Percentiles rank a stretch among this genome's conserved stretches.
phyloP scores from a whole-genome alignment of 305 asterid genomes.

The Stenogyne calaminthoides region DNA sequence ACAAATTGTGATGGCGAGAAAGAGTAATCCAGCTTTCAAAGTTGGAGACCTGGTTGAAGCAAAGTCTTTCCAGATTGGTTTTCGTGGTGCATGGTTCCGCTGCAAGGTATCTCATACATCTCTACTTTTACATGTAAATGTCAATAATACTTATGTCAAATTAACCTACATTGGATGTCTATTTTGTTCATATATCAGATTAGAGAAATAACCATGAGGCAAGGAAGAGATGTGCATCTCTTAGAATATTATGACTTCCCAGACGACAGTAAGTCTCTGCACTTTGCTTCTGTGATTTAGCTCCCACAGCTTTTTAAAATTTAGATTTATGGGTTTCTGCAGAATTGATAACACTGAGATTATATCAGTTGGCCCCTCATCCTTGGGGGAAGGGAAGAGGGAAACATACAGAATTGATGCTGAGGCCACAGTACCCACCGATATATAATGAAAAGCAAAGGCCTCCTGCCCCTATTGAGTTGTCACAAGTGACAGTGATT shows the following conservation, averaged over 20 bases:
- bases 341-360: constrained; percentile 50
- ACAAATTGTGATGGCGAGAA: constrained; percentile 34
- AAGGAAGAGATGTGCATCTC: constrained; percentile 22
- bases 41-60: constrained; percentile 58
- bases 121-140: not conserved
- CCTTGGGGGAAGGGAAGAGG: constrained; percentile 27
- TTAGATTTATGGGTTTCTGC: constrained; percentile 35
- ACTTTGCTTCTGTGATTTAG: not conserved
- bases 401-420: constrained; percentile 45
- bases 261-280: constrained; percentile 66
- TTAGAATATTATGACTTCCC: constrained; percentile 64
- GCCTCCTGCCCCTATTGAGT: constrained; percentile 34
- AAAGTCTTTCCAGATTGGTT: constrained; percentile 51
- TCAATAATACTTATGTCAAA: not conserved
- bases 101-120: constrained; percentile 53
- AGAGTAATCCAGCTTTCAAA: constrained; percentile 37
- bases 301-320: not conserved
- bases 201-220: constrained; percentile 27
- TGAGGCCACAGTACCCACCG: constrained; percentile 75
- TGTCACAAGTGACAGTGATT: constrained; percentile 52
- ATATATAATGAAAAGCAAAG: too few species aligned
- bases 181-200: constrained; percentile 52
- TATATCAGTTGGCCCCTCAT: constrained; percentile 39
- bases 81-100: constrained; percentile 78
- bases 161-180: not conserved